These are phyloP conservation scores for Phialemonium atrogriseum DNA, from an alignment of 2,329 filamentous ascomycete species.

Conservation along the genomic window DNA sequence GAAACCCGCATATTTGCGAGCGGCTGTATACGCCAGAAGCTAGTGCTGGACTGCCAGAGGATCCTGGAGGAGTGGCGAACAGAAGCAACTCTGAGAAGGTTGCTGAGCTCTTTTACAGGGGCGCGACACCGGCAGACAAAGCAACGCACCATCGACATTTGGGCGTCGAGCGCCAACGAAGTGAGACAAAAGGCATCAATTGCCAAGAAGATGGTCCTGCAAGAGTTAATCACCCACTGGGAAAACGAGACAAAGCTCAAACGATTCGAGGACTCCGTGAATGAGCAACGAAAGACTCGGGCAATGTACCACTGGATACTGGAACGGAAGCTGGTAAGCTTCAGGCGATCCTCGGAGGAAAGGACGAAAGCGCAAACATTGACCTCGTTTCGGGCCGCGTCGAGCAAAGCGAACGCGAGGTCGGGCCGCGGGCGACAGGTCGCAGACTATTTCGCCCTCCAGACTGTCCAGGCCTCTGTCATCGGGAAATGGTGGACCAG, in stretches of 20 bases:
- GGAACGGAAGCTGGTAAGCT: constrained; percentile 17
- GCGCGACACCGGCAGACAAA: background rate
- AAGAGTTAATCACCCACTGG: constrained; percentile 17
- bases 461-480: background rate
- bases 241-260: constrained; percentile 16
- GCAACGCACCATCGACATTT: constrained; percentile 5
- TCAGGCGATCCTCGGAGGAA: constrained; percentile 14
- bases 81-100: background rate
- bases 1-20: constrained; percentile 4
- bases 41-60: constrained; percentile 8
- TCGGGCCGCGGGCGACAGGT: constrained; percentile 8
- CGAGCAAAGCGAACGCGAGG: constrained; percentile 4
- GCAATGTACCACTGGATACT: constrained; percentile 18
- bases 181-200: constrained; percentile 5
- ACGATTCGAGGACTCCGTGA: constrained; percentile 9
- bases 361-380: constrained; percentile 9
- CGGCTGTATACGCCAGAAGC: constrained; percentile 8
- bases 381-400: constrained; percentile 4
- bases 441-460: constrained; percentile 7
- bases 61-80: constrained; percentile 2
- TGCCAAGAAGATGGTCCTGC: constrained; percentile 11
- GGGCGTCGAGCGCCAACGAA: constrained; percentile 4
- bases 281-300: constrained; percentile 9
- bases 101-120: background rate
- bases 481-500: background rate